Percentiles rank a stretch among this genome's conserved stretches.
Conservation (phyloP, 2,329 filamentous ascomycete genomes). For the Aspergillus phoenicis region DNA sequence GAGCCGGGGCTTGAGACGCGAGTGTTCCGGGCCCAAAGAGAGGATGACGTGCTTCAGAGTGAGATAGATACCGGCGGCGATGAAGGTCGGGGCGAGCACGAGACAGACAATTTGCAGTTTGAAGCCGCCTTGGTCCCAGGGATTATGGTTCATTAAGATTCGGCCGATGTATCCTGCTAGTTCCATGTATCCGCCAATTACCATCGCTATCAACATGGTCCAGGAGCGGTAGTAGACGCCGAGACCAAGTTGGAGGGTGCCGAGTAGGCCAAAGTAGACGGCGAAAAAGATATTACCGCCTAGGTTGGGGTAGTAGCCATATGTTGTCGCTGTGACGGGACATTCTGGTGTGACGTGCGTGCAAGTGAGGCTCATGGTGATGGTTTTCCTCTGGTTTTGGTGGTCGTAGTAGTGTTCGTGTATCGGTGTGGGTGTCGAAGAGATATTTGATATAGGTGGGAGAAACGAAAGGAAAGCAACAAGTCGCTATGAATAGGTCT, state of each 20-base stretch:
- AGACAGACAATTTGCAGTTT: constrained; percentile 58
- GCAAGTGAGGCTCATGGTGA: constrained; percentile 34
- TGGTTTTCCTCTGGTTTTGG: not conserved
- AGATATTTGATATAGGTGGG: not conserved
- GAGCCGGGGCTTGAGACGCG: constrained; percentile 50
- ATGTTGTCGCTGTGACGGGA: constrained; percentile 51
- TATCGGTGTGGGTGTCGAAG: not conserved
- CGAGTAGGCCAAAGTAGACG: constrained; percentile 53
- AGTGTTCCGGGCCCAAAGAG: constrained; percentile 55
- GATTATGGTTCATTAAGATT: constrained; percentile 56
- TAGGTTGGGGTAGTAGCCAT: constrained; percentile 57
- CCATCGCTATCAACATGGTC: constrained; percentile 57
- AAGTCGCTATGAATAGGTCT: not conserved
- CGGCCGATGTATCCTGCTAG: constrained; percentile 60
- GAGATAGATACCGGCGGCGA: constrained; percentile 59
- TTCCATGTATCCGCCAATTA: constrained; percentile 54
- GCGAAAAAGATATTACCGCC: constrained; percentile 57
- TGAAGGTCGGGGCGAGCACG: constrained; percentile 60
- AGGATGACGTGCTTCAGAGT: constrained; percentile 60
- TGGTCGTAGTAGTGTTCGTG: constrained; percentile 1
- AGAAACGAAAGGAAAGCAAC: not conserved
- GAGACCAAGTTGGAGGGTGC: constrained; percentile 52
- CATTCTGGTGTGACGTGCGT: constrained; percentile 42
- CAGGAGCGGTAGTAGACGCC: constrained; percentile 58
- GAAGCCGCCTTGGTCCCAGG: constrained; percentile 54